These are phyloP conservation scores for Neurospora sp. DNA, from an alignment of 495 filamentous ascomycete species.

Conservation along the genomic window DNA sequence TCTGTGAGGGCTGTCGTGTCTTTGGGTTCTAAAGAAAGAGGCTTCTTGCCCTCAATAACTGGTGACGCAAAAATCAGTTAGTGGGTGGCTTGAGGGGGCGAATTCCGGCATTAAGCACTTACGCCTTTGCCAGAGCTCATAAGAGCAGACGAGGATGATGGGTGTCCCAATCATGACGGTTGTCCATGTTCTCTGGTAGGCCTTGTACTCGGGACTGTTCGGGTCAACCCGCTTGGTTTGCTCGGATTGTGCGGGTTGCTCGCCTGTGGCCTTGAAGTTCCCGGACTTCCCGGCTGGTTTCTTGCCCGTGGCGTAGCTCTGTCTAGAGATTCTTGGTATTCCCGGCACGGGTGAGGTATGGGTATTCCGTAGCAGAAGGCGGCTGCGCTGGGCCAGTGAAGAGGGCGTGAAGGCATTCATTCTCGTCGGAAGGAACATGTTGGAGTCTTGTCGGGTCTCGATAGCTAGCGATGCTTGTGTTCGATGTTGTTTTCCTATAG, in stretches of 20 bases:
- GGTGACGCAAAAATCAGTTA: neutral
- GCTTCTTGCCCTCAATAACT: slow-evolving; percentile 18
- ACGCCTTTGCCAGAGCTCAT: slow-evolving; percentile 32
- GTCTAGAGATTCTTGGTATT: neutral
- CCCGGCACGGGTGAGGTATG: neutral
- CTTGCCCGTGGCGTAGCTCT: neutral
- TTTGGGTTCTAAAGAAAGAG: neutral
- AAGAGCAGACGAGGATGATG: slow-evolving; percentile 36
- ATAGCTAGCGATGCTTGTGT: neutral
- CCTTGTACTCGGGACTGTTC: slow-evolving; percentile 30
- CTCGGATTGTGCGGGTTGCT: neutral
- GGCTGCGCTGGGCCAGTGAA: neutral
- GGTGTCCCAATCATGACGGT: slow-evolving; percentile 34
- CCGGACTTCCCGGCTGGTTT: neutral
- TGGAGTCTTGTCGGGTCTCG: neutral
- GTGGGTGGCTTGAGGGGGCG: neutral
- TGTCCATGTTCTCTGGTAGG: slow-evolving; percentile 26
- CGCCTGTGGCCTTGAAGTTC: neutral
- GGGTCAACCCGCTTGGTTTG: slow-evolving; percentile 16
- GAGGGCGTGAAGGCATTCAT: neutral
- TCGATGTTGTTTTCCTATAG: neutral
- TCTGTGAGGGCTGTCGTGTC: neutral
- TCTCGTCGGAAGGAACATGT: neutral
- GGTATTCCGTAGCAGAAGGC: neutral
- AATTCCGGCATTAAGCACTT: slow-evolving; percentile 9